Evolutionary conservation across 306 rosid genomes (phyloP), one percentile per base, ranked within the genome.

Genomic region (Coriaria nepalensis): DNA sequence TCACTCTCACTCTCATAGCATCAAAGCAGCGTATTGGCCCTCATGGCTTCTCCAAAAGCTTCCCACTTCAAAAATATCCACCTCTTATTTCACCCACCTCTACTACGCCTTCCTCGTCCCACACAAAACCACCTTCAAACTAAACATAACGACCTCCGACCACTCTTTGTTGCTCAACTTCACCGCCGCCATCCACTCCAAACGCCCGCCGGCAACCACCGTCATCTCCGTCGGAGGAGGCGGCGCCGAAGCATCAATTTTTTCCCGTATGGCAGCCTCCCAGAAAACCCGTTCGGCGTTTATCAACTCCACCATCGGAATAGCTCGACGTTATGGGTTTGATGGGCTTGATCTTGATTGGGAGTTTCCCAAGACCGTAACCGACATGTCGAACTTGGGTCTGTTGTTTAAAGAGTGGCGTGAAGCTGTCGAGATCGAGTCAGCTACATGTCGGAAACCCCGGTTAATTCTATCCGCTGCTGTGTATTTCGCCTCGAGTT

Each of bases 1-100:
- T 20, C 29, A 20, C 29, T 20, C 29, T 20, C 29, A 20, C 3
- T 1, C 2, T 20, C 29, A 20, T 20, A 60, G 59, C 11, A 69
- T 88, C 36, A 77, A 74, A 64, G 83, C 82, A 8, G 97, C 86
- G 1, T 88, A 88, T 46, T 88, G 86, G 80, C 86, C 83, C 35
- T 58, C 93, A 0, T 77, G 49, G 54, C 63, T 0, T 45, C 76
- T 53, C 53, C 81, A 56, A 13, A 36, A 0, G 56, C 86, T 12
- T 68, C 93, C 56, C 53, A 78, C 35, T 64, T 65, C 4, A 43
- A 75, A 37, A 14, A 44, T 56, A 5, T 56, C 61, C 6, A 78
- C 82, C 47, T 70, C 66, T 0, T 70, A 76, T 61, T 88, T 84
- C 70, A 68, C 93, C 61, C 93, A 88, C 68, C 70, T 88, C 13